These are phyloP conservation scores for Agaricus bisporus DNA, from an alignment of 768 basidiomycete genomes.

Conservation along the genomic window DNA sequence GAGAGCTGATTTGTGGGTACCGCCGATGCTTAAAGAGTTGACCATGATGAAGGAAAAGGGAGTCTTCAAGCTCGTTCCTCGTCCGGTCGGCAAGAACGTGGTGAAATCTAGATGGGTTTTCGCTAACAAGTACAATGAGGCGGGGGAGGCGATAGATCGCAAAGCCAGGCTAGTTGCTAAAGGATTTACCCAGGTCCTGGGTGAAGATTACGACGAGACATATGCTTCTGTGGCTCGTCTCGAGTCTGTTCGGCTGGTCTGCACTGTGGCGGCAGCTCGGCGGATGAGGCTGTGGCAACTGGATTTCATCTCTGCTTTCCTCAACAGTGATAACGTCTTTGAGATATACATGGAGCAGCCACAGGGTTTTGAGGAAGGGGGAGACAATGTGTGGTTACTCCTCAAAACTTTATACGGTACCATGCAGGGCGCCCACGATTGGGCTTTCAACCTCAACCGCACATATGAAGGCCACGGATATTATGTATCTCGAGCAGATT, in stretches of 20 bases:
- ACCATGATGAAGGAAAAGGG: no score
- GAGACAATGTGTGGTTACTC: slow-evolving; percentile 11
- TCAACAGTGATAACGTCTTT: slow-evolving; percentile 15
- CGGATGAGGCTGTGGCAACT: slow-evolving; percentile 12
- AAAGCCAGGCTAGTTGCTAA: no score
- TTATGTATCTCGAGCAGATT: background rate
- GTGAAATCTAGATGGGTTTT: no score
- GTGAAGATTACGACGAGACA: slow-evolving; percentile 13
- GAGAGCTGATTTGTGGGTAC: no score
- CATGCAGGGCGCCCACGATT: slow-evolving; percentile 12
- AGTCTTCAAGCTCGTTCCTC: no score
- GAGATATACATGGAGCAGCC: slow-evolving; percentile 16
- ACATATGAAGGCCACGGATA: slow-evolving; percentile 8
- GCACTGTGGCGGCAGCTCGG: slow-evolving; percentile 9
- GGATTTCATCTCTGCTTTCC: slow-evolving; percentile 16
- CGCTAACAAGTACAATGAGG: no score
- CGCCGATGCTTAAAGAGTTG: no score
- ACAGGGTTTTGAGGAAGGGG: slow-evolving; percentile 3
- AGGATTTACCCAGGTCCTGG: slow-evolving; percentile 14
- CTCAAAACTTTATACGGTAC: slow-evolving; percentile 14
- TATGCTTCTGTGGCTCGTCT: slow-evolving; percentile 15
- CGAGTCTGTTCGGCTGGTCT: slow-evolving; percentile 13
- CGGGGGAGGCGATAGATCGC: no score
- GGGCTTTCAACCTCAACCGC: slow-evolving; percentile 8
- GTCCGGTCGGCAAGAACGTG: no score